These are phyloP conservation scores for Citrus mangshanensis DNA, from an alignment of 345 rosid genomes.

Conservation along the genomic window DNA sequence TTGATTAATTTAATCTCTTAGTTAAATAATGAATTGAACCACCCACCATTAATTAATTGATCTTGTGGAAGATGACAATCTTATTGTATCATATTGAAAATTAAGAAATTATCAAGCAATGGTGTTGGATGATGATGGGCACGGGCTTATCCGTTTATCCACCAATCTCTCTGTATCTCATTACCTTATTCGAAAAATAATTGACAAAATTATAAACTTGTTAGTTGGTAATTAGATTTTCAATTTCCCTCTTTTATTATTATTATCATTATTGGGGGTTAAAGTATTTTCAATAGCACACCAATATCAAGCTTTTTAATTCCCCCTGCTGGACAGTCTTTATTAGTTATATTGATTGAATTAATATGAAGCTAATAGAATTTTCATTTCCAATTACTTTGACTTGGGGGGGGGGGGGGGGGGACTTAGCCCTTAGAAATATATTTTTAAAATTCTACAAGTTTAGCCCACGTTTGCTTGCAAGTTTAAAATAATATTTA, in stretches of 20 bases:
- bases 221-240: background rate
- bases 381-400: background rate
- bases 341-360: background rate
- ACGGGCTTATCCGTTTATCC: conserved; percentile 20
- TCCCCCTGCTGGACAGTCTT: background rate
- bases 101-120: conserved; percentile 6
- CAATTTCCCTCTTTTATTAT: background rate
- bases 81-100: background rate
- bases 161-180: conserved; percentile 19
- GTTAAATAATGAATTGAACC: conserved; percentile 14
- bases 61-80: conserved; percentile 4
- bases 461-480: no score
- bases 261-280: no score
- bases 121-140: conserved; percentile 18
- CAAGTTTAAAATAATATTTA: no score
- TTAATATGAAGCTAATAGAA: background rate
- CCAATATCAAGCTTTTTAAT: background rate
- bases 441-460: no score
- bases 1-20: background rate
- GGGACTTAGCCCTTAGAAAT: no score
- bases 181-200: background rate
- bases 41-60: conserved; percentile 14
- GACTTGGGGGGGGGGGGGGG: no score
- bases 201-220: background rate
- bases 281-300: background rate